phyloP scores from a whole-genome alignment of 202 grass and related monocot species.

The Digitaria exilis region DNA sequence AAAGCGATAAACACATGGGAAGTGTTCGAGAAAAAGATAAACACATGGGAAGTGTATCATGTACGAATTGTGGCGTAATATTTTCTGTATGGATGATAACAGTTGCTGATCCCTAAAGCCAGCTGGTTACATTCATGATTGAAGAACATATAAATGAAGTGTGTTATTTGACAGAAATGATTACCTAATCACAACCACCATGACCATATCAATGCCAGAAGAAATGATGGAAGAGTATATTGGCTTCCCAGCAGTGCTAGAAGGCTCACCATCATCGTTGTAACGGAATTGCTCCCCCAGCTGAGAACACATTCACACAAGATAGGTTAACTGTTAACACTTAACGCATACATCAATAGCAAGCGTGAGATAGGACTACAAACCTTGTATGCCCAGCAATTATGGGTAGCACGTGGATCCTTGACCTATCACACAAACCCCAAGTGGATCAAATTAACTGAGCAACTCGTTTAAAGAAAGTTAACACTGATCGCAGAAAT shows the following conservation, averaged over 20 bases:
- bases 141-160: conserved; percentile 12
- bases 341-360: conserved; percentile 7
- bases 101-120: neutral
- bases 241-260: conserved; percentile 90
- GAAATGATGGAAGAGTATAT: conserved; percentile 96
- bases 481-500: neutral
- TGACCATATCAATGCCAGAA: conserved; percentile 86
- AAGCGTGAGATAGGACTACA: conserved; percentile 17
- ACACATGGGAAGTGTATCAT: no score
- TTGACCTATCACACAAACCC: conserved; percentile 60
- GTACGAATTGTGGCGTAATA: neutral
- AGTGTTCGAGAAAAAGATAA: no score
- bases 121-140: no score
- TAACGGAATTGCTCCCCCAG: conserved; percentile 83
- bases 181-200: conserved; percentile 92
- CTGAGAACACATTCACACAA: conserved; percentile 45
- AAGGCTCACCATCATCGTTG: conserved; percentile 92
- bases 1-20: conserved; percentile 19
- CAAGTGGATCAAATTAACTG: conserved; percentile 19
- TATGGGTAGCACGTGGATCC: conserved; percentile 88
- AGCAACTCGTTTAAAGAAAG: no score
- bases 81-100: neutral
- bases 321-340: neutral
- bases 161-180: conserved; percentile 6
- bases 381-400: conserved; percentile 98